Base-by-base conservation (phyloP, 495 filamentous ascomycete genomes). In the Penicillium lagena region DNA sequence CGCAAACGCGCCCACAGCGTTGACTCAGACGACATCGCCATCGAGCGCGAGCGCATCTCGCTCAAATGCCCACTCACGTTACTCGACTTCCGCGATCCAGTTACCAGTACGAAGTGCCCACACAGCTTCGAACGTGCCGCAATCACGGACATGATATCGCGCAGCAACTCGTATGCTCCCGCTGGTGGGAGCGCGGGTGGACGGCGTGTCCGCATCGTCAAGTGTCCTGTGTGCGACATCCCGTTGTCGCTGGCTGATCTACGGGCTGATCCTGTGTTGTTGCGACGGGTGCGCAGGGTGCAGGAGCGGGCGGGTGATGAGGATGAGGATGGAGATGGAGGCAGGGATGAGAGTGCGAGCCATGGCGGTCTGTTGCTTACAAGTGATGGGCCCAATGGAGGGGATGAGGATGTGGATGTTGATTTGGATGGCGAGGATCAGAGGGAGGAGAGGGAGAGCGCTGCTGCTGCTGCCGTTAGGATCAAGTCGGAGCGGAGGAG, bases 1-100 rank as follows among this genome's bases (percentile, higher is more conserved):
- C 42, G 49, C 39, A 45, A 61, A 49, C 36, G 60, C 56, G 30
- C 62, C 63, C 35, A 56, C 41, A 70, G 62, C 0, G 70, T 73
- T 3, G 71, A 71, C 11, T 74, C 64, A 37, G 87, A 93, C 15
- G 89, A 96, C 29, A 68, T 96, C 39, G 78, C 81, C 7, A 80
- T 95, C 37, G 73, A 79, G 44, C 68, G 81, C 41, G 85, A 84
- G 51, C 76, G 74, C 12, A 73, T 85, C 49, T 85, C 80, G 46
- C 75, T 88, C 39, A 85, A 82, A 56, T 95, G 90, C 54, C 88
- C 88, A 0, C 56, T 96, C n/a, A 90, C 90, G 1, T 71, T 95
- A 35, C 71, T 74, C 32, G 59, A 73, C n/a, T 87, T 87, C 70
- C 67, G 69, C 22, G 79, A 91, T 37, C 90, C 90, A 0, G 67